phyloP scores from a whole-genome alignment of 2,329 filamentous ascomycete genomes.

The Tolypocladium paradoxum region DNA sequence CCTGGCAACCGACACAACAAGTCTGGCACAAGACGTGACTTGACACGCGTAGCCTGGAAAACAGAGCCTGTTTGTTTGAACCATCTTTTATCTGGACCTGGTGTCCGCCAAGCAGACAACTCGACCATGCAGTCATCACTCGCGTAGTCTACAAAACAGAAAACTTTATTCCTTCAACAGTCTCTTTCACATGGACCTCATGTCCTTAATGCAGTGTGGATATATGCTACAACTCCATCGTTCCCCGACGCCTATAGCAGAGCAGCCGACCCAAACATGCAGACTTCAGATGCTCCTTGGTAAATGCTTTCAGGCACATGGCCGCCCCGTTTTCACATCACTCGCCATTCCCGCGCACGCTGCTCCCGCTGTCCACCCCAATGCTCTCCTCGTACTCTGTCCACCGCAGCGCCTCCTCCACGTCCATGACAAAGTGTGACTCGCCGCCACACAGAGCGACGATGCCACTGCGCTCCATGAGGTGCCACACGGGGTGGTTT shows the following conservation, averaged over 20 bases:
- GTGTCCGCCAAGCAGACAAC: no score
- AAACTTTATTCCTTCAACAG: background rate
- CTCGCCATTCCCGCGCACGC: background rate
- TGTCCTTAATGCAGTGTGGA: background rate
- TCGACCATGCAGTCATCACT: no score
- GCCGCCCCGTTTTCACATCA: slow-evolving; percentile 3
- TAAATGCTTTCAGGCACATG: background rate
- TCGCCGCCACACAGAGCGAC: slow-evolving; percentile 71
- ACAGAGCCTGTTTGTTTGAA: no score
- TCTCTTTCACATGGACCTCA: background rate
- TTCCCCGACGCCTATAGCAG: background rate
- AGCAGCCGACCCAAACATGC: background rate
- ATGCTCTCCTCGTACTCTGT: slow-evolving; percentile 59
- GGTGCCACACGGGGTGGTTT: slow-evolving; percentile 50
- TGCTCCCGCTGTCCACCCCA: slow-evolving; percentile 11
- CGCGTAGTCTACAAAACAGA: background rate
- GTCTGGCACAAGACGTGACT: no score
- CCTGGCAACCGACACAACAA: no score
- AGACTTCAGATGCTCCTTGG: background rate
- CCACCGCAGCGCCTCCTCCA: slow-evolving; percentile 73
- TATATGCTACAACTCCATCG: background rate
- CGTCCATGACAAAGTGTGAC: slow-evolving; percentile 67
- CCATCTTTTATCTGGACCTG: no score
- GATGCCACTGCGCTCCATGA: slow-evolving; percentile 74
- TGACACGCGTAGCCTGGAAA: no score